Base-by-base conservation (phyloP, 768 basidiomycete species). In the Gyrodon lividus region DNA sequence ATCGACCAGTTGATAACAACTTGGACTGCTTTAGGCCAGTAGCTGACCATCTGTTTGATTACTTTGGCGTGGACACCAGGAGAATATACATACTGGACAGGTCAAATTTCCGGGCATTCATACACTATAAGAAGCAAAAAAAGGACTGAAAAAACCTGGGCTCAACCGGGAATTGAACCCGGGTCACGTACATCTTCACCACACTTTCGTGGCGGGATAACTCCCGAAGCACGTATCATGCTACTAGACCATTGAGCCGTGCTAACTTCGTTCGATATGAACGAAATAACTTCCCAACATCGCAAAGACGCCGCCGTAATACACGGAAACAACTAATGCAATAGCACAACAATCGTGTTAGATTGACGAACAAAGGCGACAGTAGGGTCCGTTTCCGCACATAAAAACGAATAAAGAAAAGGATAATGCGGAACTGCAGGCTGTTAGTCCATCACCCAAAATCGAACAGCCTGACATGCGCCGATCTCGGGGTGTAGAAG, bases 401-500 rank as follows among this genome's bases (percentile, higher is more conserved):
- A 33, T 46, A 46, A 46, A 37, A 14, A 46, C 6, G 44, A 46
- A 46, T 46, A 46, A 46, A 24, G n/a, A 33, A 33, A 23, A 45
- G 1, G 30, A 45, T 17, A 17, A 45, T 22, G n/a, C 12, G 22
- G 20, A 24, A 20, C 13, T 2, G 20, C 14, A 43, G 16, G 30
- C n/a, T 37, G 17, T 64, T 38, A 66, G 20, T 75, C 66, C 71
- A 81, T 80, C 31, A 87, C 78, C 87, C 87, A 89, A 38, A 70
- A 61, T 51, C 80, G 68, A 10, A 86, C 84, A 2, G 76, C 78
- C 46, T 81, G 75, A 40, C 76, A 79, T 0, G 78, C 80, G 2
- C 87, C 87, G 6, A 88, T 70, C 44, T 89, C 86, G 4, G 87
- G 87, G 57, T 89, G 86, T 1, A 89, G 69, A 0, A 89, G 61